These are phyloP conservation scores for Hyparrhenia diplandra DNA, from an alignment of 176 grass and related monocot genomes.

Conservation along the genomic window DNA sequence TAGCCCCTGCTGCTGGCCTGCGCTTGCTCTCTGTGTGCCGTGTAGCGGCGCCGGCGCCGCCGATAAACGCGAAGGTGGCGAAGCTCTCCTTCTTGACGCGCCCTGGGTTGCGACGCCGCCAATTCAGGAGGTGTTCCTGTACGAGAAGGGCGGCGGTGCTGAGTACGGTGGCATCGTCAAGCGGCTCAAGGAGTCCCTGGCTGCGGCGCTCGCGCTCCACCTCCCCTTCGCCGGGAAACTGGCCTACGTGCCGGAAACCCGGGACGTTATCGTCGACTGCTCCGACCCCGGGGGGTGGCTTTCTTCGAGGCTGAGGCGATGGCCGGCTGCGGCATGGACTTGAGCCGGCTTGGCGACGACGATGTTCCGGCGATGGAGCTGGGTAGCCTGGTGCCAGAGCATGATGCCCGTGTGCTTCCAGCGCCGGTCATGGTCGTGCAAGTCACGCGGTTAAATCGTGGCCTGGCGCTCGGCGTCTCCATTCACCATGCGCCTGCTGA, in stretches of 20 bases:
- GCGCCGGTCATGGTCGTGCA: conserved; percentile 26
- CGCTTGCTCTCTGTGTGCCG: too few relatives aligned
- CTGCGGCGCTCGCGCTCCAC: neutral
- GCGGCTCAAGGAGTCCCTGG: conserved; percentile 1
- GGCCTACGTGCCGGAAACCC: neutral
- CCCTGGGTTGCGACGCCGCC: neutral
- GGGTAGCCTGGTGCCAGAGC: neutral
- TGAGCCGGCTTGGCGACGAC: too few relatives aligned
- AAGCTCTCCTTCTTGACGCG: neutral
- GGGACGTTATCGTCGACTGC: conserved; percentile 15
- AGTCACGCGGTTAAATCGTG: neutral
- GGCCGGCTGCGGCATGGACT: neutral
- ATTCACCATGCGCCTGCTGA: neutral
- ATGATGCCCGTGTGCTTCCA: conserved; percentile 9
- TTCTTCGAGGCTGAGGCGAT: neutral
- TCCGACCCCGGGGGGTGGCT: neutral
- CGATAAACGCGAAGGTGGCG: neutral
- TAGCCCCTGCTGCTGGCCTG: too few relatives aligned
- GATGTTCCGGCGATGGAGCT: neutral
- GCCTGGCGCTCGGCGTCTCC: neutral
- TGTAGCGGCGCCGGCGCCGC: too few relatives aligned
- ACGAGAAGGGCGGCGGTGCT: neutral
- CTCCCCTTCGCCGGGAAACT: neutral
- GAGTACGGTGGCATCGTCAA: neutral
- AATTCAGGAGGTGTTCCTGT: neutral